Conservation (phyloP, 1,139 yeast species). For the Sugiyamaella japonica region DNA sequence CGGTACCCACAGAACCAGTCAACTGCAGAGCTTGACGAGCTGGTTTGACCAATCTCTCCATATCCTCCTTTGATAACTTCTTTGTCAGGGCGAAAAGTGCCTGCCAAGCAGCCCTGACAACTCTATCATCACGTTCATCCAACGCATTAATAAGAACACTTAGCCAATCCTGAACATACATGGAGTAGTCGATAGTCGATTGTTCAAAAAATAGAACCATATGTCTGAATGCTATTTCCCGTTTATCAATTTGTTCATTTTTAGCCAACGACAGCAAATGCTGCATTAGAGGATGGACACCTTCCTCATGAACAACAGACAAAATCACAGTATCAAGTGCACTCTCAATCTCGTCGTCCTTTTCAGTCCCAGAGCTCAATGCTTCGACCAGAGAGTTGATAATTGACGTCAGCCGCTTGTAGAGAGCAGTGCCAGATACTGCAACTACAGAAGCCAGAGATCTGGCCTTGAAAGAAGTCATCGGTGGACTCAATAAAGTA, state of each 20-base stretch:
- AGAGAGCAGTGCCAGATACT: slow-evolving; percentile 85
- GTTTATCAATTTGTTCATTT: slow-evolving; percentile 67
- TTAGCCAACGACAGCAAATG: slow-evolving; percentile 75
- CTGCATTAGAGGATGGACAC: slow-evolving; percentile 81
- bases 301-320: slow-evolving; percentile 76
- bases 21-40: slow-evolving; percentile 69
- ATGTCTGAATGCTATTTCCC: slow-evolving; percentile 67
- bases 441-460: slow-evolving; percentile 88
- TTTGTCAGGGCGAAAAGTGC: slow-evolving; percentile 67
- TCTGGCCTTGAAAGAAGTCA: slow-evolving; percentile 78
- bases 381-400: slow-evolving; percentile 72
- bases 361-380: slow-evolving; percentile 36
- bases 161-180: slow-evolving; percentile 75
- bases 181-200: slow-evolving; percentile 67
- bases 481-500: slow-evolving; percentile 75
- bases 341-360: slow-evolving; percentile 46
- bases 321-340: slow-evolving; percentile 69
- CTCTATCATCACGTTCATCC: slow-evolving; percentile 64
- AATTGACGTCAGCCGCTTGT: slow-evolving; percentile 68
- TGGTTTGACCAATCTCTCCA: slow-evolving; percentile 77
- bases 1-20: slow-evolving; percentile 64
- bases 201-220: slow-evolving; percentile 68
- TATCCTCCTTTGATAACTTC: slow-evolving; percentile 68
- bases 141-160: slow-evolving; percentile 68
- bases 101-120: slow-evolving; percentile 69